Evolutionary conservation across 2,329 filamentous ascomycete species (phyloP), one percentile per base, ranked within the genome.

Genomic region (Colletotrichum tropicale): DNA sequence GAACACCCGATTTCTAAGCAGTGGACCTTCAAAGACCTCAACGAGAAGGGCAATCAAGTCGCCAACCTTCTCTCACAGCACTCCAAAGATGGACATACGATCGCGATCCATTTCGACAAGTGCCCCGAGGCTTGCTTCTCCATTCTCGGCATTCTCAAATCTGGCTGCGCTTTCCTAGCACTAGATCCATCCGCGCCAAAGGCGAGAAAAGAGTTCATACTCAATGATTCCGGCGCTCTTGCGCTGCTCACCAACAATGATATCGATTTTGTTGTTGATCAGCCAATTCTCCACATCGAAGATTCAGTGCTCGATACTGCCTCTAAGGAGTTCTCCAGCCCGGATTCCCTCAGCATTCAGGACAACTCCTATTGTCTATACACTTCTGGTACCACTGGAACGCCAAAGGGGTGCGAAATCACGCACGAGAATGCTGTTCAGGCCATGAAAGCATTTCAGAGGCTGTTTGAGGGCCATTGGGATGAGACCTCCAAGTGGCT

Each of bases 361-460:
- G 90, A 93, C 78, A 91, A 92, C 0, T 95, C 93, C 79, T 98
- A 98, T 81, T 96, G 95, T 74, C 88, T 98, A 2, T 98, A 98
- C 82, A 98, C 95, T 0, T 96, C 94, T 5, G 95, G 95, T 5
- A 98, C 95, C 0, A 98, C 95, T 0, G 95, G 95, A 4, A 94
- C 92, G 0, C 95, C 96, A 0, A 98, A 98, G 80, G 95, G 95
- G 3, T 98, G 96, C 78, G 92, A 97, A 74, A 92, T 98, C 62
- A 98, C 94, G 0, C 96, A 98, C 80, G 92, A 95, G 67, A 98
- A 98, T 82, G 92, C 94, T 0, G 94, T 98, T 0, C 96, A 98
- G 82, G 95, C 95, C 30, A 95, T 98, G 91, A 90, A 96, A 70
- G 93, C 96, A 0, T 98, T 98, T 82, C 93, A 95, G 79, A 87